Evolutionary conservation across 768 basidiomycete genomes (phyloP).

Genomic region (Suillus cothurnatus): DNA sequence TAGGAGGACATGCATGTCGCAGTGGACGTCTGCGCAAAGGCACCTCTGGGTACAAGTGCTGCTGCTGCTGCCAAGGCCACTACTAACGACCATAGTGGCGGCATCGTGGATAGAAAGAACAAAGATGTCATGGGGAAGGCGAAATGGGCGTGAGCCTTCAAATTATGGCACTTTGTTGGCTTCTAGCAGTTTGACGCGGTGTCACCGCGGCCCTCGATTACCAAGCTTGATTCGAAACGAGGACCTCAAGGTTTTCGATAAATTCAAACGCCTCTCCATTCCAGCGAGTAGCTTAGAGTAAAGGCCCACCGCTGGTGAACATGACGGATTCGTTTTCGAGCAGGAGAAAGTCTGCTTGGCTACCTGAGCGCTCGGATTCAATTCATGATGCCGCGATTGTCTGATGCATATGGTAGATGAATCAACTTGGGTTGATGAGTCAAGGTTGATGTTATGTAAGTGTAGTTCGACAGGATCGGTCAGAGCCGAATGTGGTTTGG

Average conservation of each 20-base stretch:
- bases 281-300: background rate
- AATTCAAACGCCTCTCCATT: background rate
- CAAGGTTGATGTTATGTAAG: no score
- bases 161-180: conserved; percentile 8
- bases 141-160: background rate
- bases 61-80: conserved; percentile 17
- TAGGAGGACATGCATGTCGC: conserved; percentile 24
- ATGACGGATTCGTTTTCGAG: background rate
- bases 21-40: conserved; percentile 25
- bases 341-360: background rate
- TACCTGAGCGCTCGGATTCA: background rate
- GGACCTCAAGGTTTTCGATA: background rate
- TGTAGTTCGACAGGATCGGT: no score
- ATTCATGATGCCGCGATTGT: background rate
- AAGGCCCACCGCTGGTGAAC: background rate
- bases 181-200: conserved; percentile 11
- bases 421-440: no score
- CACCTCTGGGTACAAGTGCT: conserved; percentile 19
- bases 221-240: background rate
- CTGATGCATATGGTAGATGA: no score
- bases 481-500: no score
- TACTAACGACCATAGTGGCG: conserved; percentile 17
- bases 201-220: no score
- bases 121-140: conserved; percentile 1
- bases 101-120: conserved; percentile 14